Conservation (phyloP, 1,284 basidiomycete species). For the Rugosomyces carneus region DNA sequence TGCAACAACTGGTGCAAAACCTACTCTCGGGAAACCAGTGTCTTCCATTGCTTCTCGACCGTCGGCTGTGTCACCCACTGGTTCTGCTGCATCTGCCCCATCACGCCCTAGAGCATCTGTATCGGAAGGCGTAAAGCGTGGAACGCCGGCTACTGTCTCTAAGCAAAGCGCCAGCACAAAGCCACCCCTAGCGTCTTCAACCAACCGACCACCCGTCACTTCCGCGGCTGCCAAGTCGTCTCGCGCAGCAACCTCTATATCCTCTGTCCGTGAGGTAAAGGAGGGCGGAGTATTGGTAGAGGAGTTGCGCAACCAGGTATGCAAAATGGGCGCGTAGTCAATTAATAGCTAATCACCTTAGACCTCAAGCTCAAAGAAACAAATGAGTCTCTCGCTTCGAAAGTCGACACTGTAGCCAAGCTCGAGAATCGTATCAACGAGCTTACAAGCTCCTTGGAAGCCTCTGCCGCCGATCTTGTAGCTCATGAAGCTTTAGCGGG, state of each 20-base stretch:
- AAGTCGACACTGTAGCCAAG: constrained; percentile 39
- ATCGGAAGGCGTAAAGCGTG: constrained; percentile 47
- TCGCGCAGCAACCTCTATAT: constrained; percentile 51
- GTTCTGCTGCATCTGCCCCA: constrained; percentile 33
- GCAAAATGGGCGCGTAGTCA: neutral
- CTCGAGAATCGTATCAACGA: constrained; percentile 48
- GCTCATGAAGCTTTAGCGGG: constrained; percentile 37
- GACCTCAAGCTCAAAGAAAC: constrained; percentile 50
- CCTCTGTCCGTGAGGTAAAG: constrained; percentile 63
- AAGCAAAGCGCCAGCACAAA: constrained; percentile 33
- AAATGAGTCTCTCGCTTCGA: constrained; percentile 44
- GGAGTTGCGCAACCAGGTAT: constrained; percentile 58
- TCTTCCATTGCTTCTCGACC: constrained; percentile 33
- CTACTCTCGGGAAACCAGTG: constrained; percentile 24
- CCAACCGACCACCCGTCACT: constrained; percentile 24
- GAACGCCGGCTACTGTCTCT: constrained; percentile 26
- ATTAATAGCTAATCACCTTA: constrained; percentile 3
- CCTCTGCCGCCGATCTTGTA: constrained; percentile 41
- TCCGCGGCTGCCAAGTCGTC: constrained; percentile 27
- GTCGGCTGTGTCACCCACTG: constrained; percentile 49
- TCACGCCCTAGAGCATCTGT: constrained; percentile 48
- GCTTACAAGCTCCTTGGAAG: constrained; percentile 46
- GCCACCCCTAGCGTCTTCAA: constrained; percentile 21
- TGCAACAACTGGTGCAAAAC: constrained; percentile 10
- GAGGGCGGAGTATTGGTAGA: constrained; percentile 51